Evolutionary conservation across 345 rosid species (phyloP).

Genomic region (Clausena lansium): DNA sequence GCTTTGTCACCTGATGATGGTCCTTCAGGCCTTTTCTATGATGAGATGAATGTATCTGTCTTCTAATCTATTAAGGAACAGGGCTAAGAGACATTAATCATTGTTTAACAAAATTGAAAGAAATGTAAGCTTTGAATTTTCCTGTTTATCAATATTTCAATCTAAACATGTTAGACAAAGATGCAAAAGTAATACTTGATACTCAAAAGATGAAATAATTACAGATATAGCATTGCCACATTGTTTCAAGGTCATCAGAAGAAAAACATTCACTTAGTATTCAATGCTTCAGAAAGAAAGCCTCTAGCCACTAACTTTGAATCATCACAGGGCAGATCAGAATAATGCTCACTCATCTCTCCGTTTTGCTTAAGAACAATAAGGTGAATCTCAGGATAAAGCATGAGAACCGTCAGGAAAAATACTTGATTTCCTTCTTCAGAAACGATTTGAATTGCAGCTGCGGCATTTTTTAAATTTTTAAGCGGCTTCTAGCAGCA

Average conservation of each 20-base stretch:
- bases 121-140: background rate
- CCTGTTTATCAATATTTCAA: background rate
- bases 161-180: background rate
- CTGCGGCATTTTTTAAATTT: conserved; percentile 38
- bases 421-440: background rate
- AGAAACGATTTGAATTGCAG: background rate
- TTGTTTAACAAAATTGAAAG: background rate
- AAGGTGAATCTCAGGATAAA: background rate
- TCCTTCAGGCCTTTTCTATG: conserved; percentile 9
- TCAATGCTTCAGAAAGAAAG: background rate
- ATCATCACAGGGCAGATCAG: background rate
- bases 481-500: conserved; percentile 44
- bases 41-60: conserved; percentile 6
- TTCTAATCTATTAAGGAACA: background rate
- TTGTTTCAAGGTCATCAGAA: conserved; percentile 2
- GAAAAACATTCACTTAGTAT: background rate
- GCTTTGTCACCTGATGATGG: conserved; percentile 15
- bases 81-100: background rate
- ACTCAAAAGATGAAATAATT: background rate
- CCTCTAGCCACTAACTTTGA: conserved; percentile 7
- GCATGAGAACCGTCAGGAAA: conserved; percentile 5
- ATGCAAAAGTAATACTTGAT: background rate
- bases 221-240: background rate
- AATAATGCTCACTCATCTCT: background rate
- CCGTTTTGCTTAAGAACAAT: background rate